A percentile compares a stretch with the other conserved stretches of the same genome.
These are phyloP conservation scores for Populus tremula DNA, from an alignment of 345 rosid species.

Conservation along the genomic window DNA sequence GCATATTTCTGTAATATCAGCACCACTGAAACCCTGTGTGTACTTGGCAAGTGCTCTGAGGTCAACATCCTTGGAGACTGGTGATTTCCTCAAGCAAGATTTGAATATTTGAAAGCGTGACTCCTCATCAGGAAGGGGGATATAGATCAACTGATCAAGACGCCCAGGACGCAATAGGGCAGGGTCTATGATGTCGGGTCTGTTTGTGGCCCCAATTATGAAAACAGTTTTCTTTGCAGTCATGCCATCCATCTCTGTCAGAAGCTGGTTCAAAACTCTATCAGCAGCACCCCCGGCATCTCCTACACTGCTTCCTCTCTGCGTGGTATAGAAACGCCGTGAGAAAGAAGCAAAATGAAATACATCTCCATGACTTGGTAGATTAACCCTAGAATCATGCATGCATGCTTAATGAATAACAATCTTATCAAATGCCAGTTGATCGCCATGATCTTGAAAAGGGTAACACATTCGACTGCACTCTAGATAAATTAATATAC, in stretches of 20 bases:
- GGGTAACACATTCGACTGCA: background rate
- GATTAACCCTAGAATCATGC: background rate
- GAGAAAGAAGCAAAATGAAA: background rate
- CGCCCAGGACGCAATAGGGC: constrained; percentile 95
- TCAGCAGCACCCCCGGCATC: constrained; percentile 99
- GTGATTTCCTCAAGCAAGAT: constrained; percentile 90
- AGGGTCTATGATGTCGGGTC: constrained; percentile 92
- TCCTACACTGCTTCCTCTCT: constrained; percentile 91
- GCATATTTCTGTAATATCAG: constrained; percentile 94
- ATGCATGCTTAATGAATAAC: background rate
- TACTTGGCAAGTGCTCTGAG: constrained; percentile 83
- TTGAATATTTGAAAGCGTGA: constrained; percentile 79
- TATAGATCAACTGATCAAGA: constrained; percentile 89
- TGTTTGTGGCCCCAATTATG: constrained; percentile 92
- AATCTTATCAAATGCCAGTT: background rate
- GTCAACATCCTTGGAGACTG: constrained; percentile 81
- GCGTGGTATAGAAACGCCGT: constrained; percentile 5
- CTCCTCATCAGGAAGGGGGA: constrained; percentile 93
- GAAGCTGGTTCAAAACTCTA: constrained; percentile 87
- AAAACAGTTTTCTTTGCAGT: constrained; percentile 91
- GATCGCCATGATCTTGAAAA: background rate
- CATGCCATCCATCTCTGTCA: constrained; percentile 99
- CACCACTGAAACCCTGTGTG: constrained; percentile 94
- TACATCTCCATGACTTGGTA: background rate
- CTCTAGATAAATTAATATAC: constrained; percentile 24